Percentiles rank a stretch among this genome's conserved stretches.
Evolutionary conservation across 257 asterid species (phyloP).

Genomic region (Salvia hispanica): DNA sequence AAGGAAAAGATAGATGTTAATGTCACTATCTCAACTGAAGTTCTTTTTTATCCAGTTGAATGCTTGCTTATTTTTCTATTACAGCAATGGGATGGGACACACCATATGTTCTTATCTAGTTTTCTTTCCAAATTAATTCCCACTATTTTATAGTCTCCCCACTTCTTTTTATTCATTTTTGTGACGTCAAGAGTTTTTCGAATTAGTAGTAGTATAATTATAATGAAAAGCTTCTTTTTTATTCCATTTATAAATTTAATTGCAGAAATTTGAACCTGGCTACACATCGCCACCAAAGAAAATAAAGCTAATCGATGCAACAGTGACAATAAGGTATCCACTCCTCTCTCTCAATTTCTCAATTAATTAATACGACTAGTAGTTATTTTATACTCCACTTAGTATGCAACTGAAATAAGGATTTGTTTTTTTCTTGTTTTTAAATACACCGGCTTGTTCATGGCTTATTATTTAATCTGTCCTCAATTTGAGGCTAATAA

Average conservation of each 20-base stretch:
- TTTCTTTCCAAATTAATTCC: slow-evolving; percentile 8
- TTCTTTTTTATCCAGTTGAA: slow-evolving; percentile 19
- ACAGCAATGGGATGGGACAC: slow-evolving; percentile 21
- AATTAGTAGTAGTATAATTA: slow-evolving; percentile 1
- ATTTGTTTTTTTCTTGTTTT: slow-evolving; percentile 1
- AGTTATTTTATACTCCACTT: too few relatives aligned
- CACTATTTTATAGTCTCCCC: slow-evolving; percentile 14
- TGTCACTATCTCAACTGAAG: slow-evolving; percentile 34
- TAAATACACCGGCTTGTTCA: slow-evolving; percentile 34
- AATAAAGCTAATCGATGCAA: slow-evolving; percentile 41
- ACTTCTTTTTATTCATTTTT: slow-evolving; percentile 11
- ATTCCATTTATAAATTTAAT: neutral
- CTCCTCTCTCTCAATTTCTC: slow-evolving; percentile 8
- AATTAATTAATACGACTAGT: too few relatives aligned
- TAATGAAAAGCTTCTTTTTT: slow-evolving; percentile 1
- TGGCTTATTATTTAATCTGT: slow-evolving; percentile 22
- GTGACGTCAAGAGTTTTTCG: neutral
- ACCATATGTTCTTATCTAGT: slow-evolving; percentile 35
- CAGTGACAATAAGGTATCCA: slow-evolving; percentile 65
- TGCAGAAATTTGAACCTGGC: slow-evolving; percentile 90
- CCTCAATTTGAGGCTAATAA: slow-evolving; percentile 32
- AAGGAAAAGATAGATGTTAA: slow-evolving; percentile 21
- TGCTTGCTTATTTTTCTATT: neutral
- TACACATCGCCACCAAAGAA: slow-evolving; percentile 66
- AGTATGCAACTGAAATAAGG: too few relatives aligned